Conservation (phyloP, 352 stramenopile species). For the Peronospora farinosa region DNA sequence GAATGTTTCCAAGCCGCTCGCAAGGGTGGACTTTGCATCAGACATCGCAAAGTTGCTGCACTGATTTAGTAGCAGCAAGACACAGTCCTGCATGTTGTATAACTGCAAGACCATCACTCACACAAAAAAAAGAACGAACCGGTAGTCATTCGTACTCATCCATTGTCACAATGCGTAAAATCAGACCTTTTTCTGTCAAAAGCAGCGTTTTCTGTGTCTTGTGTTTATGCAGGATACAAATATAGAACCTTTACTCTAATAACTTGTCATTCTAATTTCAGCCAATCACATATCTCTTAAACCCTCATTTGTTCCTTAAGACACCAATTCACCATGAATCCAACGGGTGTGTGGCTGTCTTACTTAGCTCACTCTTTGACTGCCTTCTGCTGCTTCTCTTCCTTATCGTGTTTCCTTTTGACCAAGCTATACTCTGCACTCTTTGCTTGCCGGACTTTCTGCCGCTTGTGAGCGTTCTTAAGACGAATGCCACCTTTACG, state of each 20-base stretch:
- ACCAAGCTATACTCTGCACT: slow-evolving; percentile 34
- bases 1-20: slow-evolving; percentile 74
- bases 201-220: background rate
- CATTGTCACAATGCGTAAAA: background rate
- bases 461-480: slow-evolving; percentile 18
- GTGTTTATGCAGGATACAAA: background rate
- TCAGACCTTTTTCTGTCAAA: background rate
- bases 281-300: slow-evolving; percentile 2
- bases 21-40: slow-evolving; percentile 75
- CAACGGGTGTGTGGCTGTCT: slow-evolving; percentile 30
- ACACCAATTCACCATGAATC: too few relatives aligned
- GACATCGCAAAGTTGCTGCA: slow-evolving; percentile 45
- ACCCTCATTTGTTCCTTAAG: too few relatives aligned
- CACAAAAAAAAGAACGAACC: background rate
- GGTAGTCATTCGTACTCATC: slow-evolving; percentile 2
- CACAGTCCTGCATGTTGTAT: too few relatives aligned
- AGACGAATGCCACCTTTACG: slow-evolving; percentile 28
- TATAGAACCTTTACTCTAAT: too few relatives aligned
- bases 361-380: slow-evolving; percentile 42
- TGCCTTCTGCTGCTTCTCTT: slow-evolving; percentile 24
- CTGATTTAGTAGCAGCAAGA: slow-evolving; percentile 7
- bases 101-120: slow-evolving; percentile 26
- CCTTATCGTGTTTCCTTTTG: slow-evolving; percentile 27
- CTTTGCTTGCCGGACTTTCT: slow-evolving; percentile 19
- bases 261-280: background rate